These are phyloP conservation scores for Candida odintsovae DNA, from an alignment of 805 yeast species.

Conservation along the genomic window DNA sequence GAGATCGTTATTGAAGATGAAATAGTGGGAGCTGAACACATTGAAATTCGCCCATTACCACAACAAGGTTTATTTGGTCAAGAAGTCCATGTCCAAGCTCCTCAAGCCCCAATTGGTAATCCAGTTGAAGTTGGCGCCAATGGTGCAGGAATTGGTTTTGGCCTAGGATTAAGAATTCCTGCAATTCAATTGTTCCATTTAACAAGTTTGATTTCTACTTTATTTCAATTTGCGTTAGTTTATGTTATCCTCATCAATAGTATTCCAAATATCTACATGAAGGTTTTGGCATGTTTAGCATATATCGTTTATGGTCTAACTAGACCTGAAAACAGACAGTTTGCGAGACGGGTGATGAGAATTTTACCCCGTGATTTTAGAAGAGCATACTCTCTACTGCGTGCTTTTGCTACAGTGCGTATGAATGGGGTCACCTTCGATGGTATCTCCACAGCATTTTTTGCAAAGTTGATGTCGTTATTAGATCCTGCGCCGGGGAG, in stretches of 20 bases:
- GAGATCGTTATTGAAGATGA: neutral
- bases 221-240: neutral
- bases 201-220: neutral
- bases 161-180: neutral
- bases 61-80: neutral
- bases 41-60: neutral
- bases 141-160: neutral
- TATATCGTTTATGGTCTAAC: neutral
- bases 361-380: neutral
- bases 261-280: neutral
- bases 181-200: neutral
- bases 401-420: neutral
- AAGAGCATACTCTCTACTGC: neutral
- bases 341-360: neutral
- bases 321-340: neutral
- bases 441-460: neutral
- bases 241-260: neutral
- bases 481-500: neutral
- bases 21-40: neutral
- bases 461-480: neutral
- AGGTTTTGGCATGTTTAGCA: neutral
- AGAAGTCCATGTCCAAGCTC: neutral
- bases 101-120: neutral
- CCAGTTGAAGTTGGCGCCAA: neutral
- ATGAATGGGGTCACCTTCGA: neutral